Conservation (phyloP, 2,329 filamentous ascomycete genomes). For the Pseudocercospora musae region DNA sequence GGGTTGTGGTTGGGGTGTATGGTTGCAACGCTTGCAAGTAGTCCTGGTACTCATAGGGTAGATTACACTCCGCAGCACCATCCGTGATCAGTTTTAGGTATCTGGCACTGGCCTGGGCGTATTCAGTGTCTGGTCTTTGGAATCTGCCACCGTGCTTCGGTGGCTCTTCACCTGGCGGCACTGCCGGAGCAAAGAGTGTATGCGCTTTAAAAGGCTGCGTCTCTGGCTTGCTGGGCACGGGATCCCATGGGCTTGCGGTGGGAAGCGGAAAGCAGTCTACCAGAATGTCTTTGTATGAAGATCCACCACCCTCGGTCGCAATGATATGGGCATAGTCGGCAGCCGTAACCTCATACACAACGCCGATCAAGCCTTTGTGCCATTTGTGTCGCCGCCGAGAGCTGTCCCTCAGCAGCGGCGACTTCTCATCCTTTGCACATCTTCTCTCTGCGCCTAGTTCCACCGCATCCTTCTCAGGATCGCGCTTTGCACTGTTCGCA, state of each 20-base stretch:
- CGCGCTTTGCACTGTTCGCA: constrained; percentile 69
- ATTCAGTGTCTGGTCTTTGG: constrained; percentile 62
- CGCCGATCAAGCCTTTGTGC: constrained; percentile 81
- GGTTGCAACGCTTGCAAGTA: constrained; percentile 68
- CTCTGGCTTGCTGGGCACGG: constrained; percentile 62
- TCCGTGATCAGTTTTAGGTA: constrained; percentile 78
- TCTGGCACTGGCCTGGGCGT: constrained; percentile 77
- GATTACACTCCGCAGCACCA: constrained; percentile 74
- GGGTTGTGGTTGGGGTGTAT: constrained; percentile 65
- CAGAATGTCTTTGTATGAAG: constrained; percentile 78
- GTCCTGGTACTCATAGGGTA: constrained; percentile 72
- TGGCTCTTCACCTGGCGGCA: constrained; percentile 29
- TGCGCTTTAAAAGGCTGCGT: constrained; percentile 73
- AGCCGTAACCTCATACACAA: constrained; percentile 89
- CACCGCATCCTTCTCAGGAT: constrained; percentile 36
- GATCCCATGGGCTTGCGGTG: constrained; percentile 46
- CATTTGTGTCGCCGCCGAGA: constrained; percentile 51
- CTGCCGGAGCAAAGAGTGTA: constrained; percentile 70
- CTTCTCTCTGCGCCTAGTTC: constrained; percentile 5
- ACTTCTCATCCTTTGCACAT: constrained; percentile 34
- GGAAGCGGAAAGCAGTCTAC: constrained; percentile 73
- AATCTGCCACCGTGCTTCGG: constrained; percentile 43
- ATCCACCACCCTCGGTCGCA: constrained; percentile 82
- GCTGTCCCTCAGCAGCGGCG: constrained; percentile 26
- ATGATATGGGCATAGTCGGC: constrained; percentile 83